Percentiles rank a stretch among this genome's conserved stretches.
Conservation (phyloP, 2,329 filamentous ascomycete species). For the Sarocladium strictum region DNA sequence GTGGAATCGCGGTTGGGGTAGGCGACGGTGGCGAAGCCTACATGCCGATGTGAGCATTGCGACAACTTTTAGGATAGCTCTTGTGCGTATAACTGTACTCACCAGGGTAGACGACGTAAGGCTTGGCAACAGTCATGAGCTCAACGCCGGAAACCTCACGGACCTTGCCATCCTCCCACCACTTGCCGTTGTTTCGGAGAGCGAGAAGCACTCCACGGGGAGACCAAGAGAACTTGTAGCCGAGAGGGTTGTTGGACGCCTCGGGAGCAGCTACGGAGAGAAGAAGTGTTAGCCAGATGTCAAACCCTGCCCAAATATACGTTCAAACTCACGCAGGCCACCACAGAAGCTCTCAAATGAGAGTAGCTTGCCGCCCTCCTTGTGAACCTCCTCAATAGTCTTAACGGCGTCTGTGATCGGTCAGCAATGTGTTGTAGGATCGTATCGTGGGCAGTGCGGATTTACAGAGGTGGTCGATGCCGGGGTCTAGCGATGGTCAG, state of each 20-base stretch:
- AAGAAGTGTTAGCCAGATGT: neutral
- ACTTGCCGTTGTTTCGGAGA: conserved; percentile 77
- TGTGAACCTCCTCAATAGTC: conserved; percentile 83
- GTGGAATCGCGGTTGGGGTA: conserved; percentile 93
- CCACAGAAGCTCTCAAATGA: conserved; percentile 83
- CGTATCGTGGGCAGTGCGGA: neutral
- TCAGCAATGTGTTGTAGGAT: neutral
- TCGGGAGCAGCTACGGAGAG: neutral
- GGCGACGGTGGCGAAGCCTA: conserved; percentile 77
- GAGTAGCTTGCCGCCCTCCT: conserved; percentile 75
- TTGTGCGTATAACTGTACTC: neutral
- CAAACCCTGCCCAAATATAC: too few relatives aligned
- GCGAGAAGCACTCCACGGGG: conserved; percentile 83
- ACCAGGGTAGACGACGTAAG: conserved; percentile 77
- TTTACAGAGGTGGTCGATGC: conserved; percentile 60
- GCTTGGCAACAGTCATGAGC: conserved; percentile 82
- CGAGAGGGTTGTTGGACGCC: conserved; percentile 79
- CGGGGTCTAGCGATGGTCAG: conserved; percentile 46
- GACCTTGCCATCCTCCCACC: conserved; percentile 72
- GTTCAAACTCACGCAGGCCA: conserved; percentile 50
- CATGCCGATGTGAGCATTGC: neutral
- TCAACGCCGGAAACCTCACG: conserved; percentile 57
- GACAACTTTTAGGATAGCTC: neutral
- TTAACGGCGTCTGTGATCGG: conserved; percentile 66
- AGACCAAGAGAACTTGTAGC: conserved; percentile 83